These are phyloP conservation scores for Termitomyces eurrhizus DNA, from an alignment of 768 basidiomycete species.

Conservation along the genomic window DNA sequence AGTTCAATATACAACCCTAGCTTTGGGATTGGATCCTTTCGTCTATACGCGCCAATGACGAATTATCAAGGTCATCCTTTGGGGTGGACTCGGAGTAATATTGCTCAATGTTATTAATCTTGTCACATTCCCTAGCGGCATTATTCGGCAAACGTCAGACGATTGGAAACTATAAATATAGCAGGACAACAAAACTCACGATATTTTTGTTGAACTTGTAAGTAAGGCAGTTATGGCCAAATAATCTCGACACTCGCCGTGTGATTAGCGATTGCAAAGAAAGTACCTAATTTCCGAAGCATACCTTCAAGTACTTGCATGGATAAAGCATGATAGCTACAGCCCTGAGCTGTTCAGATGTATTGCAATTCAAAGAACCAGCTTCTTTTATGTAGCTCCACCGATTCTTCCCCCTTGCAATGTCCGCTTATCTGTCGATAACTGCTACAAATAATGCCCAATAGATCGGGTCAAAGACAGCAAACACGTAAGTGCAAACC, in stretches of 20 bases:
- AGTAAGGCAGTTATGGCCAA: neutral
- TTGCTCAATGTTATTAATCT: neutral
- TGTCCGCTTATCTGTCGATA: neutral
- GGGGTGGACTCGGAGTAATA: neutral
- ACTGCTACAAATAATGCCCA: neutral
- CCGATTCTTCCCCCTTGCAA: no score
- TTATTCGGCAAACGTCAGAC: neutral
- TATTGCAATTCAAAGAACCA: neutral
- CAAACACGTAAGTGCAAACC: neutral
- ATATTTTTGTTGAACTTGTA: neutral
- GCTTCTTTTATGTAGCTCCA: neutral
- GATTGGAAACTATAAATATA: neutral
- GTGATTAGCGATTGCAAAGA: neutral
- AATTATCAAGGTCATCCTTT: neutral
- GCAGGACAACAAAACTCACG: neutral
- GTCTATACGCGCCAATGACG: neutral
- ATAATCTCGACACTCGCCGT: neutral
- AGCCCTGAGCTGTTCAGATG: neutral
- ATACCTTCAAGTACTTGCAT: neutral
- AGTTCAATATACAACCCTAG: neutral
- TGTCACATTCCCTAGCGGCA: neutral
- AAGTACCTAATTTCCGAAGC: neutral
- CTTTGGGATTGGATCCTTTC: neutral
- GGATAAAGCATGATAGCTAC: neutral
- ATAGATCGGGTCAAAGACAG: neutral